Percentiles rank a stretch among this genome's conserved stretches.
These are phyloP conservation scores for Saccharomyces hybrid DNA, from an alignment of 1,139 yeast genomes.

Conservation along the genomic window DNA sequence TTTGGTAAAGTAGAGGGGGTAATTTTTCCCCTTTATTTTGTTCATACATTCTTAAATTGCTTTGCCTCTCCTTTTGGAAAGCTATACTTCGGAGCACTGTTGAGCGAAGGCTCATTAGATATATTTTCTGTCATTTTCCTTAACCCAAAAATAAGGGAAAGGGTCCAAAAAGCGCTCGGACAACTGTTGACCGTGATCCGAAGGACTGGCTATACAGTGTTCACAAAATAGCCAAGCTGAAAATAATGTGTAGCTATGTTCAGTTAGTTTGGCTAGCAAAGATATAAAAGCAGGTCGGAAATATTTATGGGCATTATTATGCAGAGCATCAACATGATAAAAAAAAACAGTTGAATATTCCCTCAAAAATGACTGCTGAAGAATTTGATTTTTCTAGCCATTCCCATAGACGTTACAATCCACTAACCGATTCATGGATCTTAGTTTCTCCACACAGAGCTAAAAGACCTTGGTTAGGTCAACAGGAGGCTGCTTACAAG, in stretches of 20 bases:
- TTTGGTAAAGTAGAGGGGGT: neutral
- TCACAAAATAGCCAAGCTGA: neutral
- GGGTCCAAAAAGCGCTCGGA: neutral
- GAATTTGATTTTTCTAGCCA: constrained; percentile 47
- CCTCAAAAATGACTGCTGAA: constrained; percentile 11
- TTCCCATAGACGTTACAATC: constrained; percentile 65
- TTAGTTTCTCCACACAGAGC: constrained; percentile 74
- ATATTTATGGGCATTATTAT: neutral
- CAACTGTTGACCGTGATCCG: neutral
- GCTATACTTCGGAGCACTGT: neutral
- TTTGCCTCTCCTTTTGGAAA: neutral
- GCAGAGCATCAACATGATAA: neutral
- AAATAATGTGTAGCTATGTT: neutral
- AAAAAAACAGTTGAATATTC: constrained; percentile 5
- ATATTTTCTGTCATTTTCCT: neutral
- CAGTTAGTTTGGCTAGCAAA: neutral
- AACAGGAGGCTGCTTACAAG: constrained; percentile 46
- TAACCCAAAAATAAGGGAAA: neutral
- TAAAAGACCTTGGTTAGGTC: constrained; percentile 79
- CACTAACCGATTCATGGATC: constrained; percentile 55
- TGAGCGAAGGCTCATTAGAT: neutral
- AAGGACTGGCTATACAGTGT: neutral
- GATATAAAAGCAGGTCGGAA: neutral
- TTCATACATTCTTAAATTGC: neutral
- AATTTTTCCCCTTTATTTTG: neutral